Evolutionary conservation across 2,329 filamentous ascomycete genomes (phyloP).

Genomic region (Fusarium subglutinans): DNA sequence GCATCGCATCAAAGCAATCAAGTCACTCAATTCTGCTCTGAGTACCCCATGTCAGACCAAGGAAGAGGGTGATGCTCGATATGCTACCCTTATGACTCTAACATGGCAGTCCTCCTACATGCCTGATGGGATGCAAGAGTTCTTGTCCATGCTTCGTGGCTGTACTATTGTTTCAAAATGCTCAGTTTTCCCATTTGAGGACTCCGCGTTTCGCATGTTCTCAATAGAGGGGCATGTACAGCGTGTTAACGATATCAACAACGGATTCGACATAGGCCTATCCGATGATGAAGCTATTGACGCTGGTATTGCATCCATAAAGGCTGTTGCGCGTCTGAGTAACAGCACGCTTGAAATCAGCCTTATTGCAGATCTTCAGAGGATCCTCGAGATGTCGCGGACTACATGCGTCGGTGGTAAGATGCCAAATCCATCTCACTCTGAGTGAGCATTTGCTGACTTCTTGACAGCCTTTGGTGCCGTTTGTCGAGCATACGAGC

Average conservation of each 20-base stretch:
- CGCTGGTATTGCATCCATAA: not conserved
- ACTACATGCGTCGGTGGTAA: not conserved
- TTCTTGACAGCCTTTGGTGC: not conserved
- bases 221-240: not conserved
- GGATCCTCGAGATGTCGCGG: not conserved
- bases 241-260: not conserved
- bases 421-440: rapidly evolving
- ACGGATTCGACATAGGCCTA: not conserved
- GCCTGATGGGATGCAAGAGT: not conserved
- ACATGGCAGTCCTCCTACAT: not conserved
- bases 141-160: not conserved
- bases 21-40: not conserved
- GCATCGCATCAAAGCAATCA: not conserved
- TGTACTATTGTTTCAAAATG: not conserved
- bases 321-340: not conserved
- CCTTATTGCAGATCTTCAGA: not conserved
- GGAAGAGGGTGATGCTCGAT: not conserved
- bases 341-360: not conserved
- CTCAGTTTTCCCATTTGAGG: not conserved
- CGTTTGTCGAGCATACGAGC: not conserved
- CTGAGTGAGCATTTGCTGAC: not conserved
- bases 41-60: not conserved
- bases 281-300: not conserved
- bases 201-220: not conserved
- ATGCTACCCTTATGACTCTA: not conserved